phyloP scores from a whole-genome alignment of 495 filamentous ascomycete species.

The Thermothielavioides terrestris region DNA sequence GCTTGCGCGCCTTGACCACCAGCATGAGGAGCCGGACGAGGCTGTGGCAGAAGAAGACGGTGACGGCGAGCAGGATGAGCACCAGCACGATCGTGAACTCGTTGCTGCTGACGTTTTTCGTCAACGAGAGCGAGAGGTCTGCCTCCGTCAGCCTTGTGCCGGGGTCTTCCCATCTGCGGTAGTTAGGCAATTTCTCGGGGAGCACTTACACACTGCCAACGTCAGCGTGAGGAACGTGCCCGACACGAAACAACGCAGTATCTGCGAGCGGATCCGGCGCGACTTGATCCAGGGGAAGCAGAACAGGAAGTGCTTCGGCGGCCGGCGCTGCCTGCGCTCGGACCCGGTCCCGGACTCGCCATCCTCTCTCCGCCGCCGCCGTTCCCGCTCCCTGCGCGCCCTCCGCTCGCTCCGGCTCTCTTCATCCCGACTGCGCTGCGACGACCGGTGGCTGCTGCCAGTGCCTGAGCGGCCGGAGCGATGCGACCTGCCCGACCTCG shows the following conservation, averaged over 20 bases:
- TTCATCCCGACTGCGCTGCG: background rate
- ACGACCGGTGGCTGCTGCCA: too few relatives aligned
- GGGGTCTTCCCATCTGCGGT: too few relatives aligned
- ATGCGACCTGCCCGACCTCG: background rate
- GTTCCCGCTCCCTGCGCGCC: background rate
- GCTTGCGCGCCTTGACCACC: slow-evolving; percentile 33
- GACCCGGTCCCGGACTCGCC: slow-evolving; percentile 1
- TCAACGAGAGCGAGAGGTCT: slow-evolving; percentile 64
- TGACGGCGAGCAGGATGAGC: slow-evolving; percentile 60
- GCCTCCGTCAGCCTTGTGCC: background rate
- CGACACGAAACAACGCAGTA: slow-evolving; percentile 50
- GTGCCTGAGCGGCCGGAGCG: slow-evolving; percentile 5
- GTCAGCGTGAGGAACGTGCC: slow-evolving; percentile 45
- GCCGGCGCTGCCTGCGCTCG: slow-evolving; percentile 5
- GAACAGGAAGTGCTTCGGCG: slow-evolving; percentile 37
- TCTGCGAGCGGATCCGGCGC: slow-evolving; percentile 43
- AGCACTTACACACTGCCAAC: slow-evolving; percentile 50
- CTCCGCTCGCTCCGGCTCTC: background rate
- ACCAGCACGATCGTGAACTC: slow-evolving; percentile 70
- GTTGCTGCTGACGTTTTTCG: slow-evolving; percentile 44
- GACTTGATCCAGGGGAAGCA: slow-evolving; percentile 48
- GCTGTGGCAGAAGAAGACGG: slow-evolving; percentile 72
- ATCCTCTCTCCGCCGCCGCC: background rate
- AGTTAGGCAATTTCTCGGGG: background rate
- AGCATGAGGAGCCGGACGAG: slow-evolving; percentile 65